phyloP scores from a whole-genome alignment of 164 flowering plant species.

The Houttuynia cordata region DNA sequence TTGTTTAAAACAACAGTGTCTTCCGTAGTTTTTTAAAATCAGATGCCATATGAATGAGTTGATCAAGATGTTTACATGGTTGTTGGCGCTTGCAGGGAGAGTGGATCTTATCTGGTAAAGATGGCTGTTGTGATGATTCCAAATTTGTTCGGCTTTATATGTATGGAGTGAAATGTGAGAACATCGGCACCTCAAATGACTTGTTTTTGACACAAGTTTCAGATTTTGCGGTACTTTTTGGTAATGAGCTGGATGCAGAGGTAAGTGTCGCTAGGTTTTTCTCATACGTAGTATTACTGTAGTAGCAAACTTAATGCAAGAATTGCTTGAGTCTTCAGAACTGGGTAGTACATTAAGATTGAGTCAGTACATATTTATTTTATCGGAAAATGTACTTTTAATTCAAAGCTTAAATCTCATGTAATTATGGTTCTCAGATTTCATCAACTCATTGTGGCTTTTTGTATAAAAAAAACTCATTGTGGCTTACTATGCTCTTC shows the following conservation, averaged over 20 bases:
- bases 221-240: conserved; percentile 85
- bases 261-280: conserved; percentile 18
- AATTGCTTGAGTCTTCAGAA: no score
- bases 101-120: conserved; percentile 76
- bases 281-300: background rate
- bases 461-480: no score
- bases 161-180: conserved; percentile 63
- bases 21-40: no score
- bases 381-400: no score
- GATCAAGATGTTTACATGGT: background rate
- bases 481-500: background rate
- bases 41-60: background rate
- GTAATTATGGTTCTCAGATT: background rate
- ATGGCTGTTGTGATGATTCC: conserved; percentile 29
- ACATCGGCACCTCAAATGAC: conserved; percentile 65
- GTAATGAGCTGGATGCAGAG: conserved; percentile 99
- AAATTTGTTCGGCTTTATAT: conserved; percentile 51
- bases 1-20: background rate
- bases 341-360: no score
- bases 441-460: background rate
- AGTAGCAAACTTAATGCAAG: background rate
- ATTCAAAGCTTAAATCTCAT: background rate
- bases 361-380: no score
- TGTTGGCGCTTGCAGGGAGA: conserved; percentile 56
- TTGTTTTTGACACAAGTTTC: conserved; percentile 73